phyloP scores from a whole-genome alignment of 257 asterid species.

The Jacaranda copaia region DNA sequence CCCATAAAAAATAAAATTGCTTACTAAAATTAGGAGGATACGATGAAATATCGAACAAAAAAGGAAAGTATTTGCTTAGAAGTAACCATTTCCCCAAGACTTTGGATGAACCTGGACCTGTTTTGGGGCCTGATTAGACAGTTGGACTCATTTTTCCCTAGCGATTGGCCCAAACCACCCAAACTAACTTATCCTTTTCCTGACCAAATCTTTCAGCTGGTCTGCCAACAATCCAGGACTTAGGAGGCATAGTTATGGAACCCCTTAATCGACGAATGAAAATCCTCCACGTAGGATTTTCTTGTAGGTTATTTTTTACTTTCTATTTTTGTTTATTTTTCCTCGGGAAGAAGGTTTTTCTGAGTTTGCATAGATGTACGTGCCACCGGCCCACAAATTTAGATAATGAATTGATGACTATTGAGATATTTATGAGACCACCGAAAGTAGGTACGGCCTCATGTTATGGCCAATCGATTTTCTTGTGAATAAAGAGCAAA shows the following conservation, averaged over 20 bases:
- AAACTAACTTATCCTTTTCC: constrained; percentile 7
- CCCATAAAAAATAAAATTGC: no score
- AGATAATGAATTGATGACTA: background rate
- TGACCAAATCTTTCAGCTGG: background rate
- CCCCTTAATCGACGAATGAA: constrained; percentile 32
- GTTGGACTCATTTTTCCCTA: background rate
- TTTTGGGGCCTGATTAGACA: constrained; percentile 14
- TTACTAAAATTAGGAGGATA: no score
- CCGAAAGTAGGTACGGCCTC: constrained; percentile 40
- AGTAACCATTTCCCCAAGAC: background rate
- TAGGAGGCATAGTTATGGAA: constrained; percentile 35
- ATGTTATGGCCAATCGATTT: constrained; percentile 30
- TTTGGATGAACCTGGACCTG: constrained; percentile 30
- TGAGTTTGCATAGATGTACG: constrained; percentile 18
- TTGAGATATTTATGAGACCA: constrained; percentile 36
- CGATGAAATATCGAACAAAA: background rate
- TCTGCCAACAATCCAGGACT: constrained; percentile 35
- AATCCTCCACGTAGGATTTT: constrained; percentile 30
- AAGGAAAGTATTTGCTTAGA: background rate
- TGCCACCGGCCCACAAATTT: constrained; percentile 38
- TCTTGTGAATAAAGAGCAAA: no score
- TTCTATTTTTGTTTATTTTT: background rate
- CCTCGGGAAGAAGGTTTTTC: constrained; percentile 11
- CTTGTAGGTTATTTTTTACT: background rate
- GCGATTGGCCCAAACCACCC: constrained; percentile 33